Evolutionary conservation across 371 early-diverging fungal species (phyloP).

Genomic region (Mortierella sp.): DNA sequence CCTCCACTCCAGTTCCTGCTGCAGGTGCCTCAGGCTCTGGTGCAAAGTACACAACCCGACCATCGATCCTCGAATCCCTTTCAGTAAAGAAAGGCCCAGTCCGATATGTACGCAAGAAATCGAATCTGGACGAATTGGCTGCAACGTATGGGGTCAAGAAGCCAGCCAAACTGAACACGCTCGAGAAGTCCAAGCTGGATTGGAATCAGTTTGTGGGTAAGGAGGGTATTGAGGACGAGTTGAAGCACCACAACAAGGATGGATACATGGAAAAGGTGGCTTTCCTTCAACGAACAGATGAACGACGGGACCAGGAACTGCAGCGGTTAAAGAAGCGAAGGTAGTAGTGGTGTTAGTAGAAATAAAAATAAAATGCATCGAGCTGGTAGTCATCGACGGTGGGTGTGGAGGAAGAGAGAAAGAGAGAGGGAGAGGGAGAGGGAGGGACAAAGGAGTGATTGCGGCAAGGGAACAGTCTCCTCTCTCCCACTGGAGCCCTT

Average conservation of each 20-base stretch:
- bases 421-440: too few species aligned
- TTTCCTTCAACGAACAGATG: conserved; percentile 47
- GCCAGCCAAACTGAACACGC: conserved; percentile 73
- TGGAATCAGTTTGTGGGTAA: conserved; percentile 75
- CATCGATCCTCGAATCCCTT: conserved; percentile 26
- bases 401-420: too few species aligned
- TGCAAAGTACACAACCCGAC: conserved; percentile 17
- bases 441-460: too few species aligned
- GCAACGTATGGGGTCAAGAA: conserved; percentile 71
- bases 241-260: conserved; percentile 77
- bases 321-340: conserved; percentile 29
- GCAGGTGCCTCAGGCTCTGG: not conserved
- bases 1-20: too few species aligned
- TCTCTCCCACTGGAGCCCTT: too few species aligned
- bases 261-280: conserved; percentile 60
- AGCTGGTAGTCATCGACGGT: too few species aligned
- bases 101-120: conserved; percentile 60
- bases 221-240: conserved; percentile 72
- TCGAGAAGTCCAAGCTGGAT: conserved; percentile 78
- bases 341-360: conserved; percentile 1
- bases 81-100: conserved; percentile 22
- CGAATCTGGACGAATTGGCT: conserved; percentile 62
- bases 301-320: conserved; percentile 29
- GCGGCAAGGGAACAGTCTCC: too few species aligned
- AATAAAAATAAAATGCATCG: not conserved